Evolutionary conservation across 169 alveolate species (phyloP), one percentile per base, ranked within the genome.

Genomic region (Eimeria necatrix): DNA sequence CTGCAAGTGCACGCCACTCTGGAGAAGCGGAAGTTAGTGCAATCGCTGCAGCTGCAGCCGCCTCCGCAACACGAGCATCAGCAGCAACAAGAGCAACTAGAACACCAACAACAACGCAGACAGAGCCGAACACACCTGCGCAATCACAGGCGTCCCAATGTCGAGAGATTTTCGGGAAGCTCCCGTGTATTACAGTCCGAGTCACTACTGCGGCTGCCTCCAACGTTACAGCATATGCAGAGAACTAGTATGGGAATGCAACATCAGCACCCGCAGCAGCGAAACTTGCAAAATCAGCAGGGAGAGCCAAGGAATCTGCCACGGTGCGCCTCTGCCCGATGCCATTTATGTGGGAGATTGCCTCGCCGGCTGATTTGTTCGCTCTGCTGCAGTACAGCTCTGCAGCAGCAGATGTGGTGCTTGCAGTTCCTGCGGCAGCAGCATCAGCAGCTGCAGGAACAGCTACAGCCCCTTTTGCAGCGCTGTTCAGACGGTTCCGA

Each of bases 361-460:
- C 18, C 24, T 64, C 74, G 0, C 9, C 74, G 74, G 18, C 24
- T 64, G 24, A 4, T 64, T 5, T 64, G 74, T 26, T 64, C 22
- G 4, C 22, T n/a, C 74, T 64, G 74, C 74, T 64, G 74, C 74
- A 64, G 74, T 18, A 26, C 74, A 18, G 74, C 74, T n/a, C 41
- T 64, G 74, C 74, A 64, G 74, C 74, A 64, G 74, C 74, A 18
- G 22, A 64, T 6, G 22, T 64, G 74, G 74, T 5, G 74, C 9
- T 26, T 64, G 74, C 74, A n/a, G 18, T 18, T 64, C 46, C 41
- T 64, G 74, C 74, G 24, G 16, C 74, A 64, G 24, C 74, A 64
- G 74, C 74, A 64, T n/a, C 74, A 4, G 74, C 74, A 64, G 74
- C 74, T 64, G 74, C 74, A 64, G 74, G 46, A 64, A 32, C 74